phyloP scores from a whole-genome alignment of 176 grass and related monocot species.

The Cenchrus purpureus region DNA sequence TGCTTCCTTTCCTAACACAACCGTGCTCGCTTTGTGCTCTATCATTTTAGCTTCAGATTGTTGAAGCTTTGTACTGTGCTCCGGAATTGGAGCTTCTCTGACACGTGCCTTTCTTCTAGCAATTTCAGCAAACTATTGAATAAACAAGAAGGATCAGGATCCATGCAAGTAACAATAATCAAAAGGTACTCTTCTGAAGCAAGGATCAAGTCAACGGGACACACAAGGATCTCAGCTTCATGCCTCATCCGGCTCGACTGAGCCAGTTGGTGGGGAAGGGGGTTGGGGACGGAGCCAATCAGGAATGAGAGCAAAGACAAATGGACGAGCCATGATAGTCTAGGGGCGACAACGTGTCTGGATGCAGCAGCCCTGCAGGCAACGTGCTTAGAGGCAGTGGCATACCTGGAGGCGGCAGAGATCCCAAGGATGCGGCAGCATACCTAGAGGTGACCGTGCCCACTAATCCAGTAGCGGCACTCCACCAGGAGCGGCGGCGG shows the following conservation, averaged over 20 bases:
- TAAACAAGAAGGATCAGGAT: conserved; percentile 36
- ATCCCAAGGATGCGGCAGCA: too few species aligned
- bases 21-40: conserved; percentile 91
- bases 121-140: conserved; percentile 85
- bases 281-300: too few species aligned
- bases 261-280: too few species aligned
- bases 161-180: conserved; percentile 23
- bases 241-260: conserved; percentile 83
- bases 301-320: too few species aligned
- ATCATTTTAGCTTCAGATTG: conserved; percentile 87
- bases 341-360: too few species aligned
- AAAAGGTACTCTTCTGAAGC: conserved; percentile 13
- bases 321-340: too few species aligned
- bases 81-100: conserved; percentile 81
- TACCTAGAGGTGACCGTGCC: too few species aligned
- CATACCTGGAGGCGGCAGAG: too few species aligned
- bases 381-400: too few species aligned
- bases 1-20: conserved; percentile 95
- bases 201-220: not conserved
- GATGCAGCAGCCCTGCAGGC: too few species aligned
- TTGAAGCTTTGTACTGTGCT: conserved; percentile 87
- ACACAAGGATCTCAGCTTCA: conserved; percentile 88
- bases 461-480: too few species aligned
- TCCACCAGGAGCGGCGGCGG: too few species aligned
- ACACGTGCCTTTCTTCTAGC: conserved; percentile 82